Base-by-base conservation (phyloP, 2,329 filamentous ascomycete species). In the Thielaviopsis populi region DNA sequence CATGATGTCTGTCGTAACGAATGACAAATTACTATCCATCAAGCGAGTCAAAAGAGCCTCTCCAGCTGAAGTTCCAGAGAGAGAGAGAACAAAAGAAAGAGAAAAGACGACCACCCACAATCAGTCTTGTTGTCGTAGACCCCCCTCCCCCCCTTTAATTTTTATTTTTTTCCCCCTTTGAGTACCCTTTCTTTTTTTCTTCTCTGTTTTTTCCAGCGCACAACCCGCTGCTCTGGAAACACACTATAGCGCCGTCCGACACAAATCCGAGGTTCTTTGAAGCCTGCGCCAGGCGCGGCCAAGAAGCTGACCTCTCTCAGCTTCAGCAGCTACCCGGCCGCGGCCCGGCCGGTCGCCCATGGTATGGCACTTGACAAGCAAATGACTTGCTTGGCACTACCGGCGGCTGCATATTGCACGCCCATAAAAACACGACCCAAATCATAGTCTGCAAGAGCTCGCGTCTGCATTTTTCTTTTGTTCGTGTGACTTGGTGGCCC, bases 11-110 rank as follows among this genome's bases (percentile, higher is more conserved):
- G 13, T 43, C 27, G 50, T 11, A 33, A n/a, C 27, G 50, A 54
- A 54, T 54, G 50, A 54, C 50, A 54, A 54, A 54, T 54, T 30
- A 54, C 50, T 22, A 54, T 54, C 15, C 22, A 54, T 22, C 50
- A 54, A 33, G 24, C 50, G 50, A 54, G 50, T 22, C 15, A 54
- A 30, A 33, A 33, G 24, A 54, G 50, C 15, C 50, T 30, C 27
- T 2, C 8, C 19, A 41, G 33, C 56, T 41, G 33, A 42, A 54
- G 24, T 30, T 6, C 6, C 24, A 54, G 27, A 22, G 50, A 33
- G 24, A 43, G 41, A 43, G 13, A 43, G 41, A n/a, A 15, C 7
- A 15, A 43, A 11, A 43, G 41, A n/a, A 4, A 43, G 13, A 43
- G 30, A 33, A 33, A 33, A 33, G 30, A 33, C 30, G 30, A 33